Evolutionary conservation across 805 yeast species (phyloP), one percentile per base, ranked within the genome.

Genomic region (Saturnispora kantuleensis): DNA sequence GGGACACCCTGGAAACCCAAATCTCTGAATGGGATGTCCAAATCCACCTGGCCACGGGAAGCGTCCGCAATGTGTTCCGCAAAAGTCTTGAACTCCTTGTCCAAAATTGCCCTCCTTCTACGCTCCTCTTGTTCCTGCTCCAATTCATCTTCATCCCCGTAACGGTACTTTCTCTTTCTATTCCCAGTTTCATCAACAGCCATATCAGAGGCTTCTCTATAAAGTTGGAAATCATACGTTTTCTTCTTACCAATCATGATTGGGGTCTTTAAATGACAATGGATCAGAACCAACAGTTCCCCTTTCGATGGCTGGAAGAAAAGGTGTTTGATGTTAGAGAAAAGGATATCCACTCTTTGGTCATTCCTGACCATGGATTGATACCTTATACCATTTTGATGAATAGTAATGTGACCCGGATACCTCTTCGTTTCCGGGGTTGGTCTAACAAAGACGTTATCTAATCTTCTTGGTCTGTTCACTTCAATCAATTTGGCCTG

Each of bases 81-180:
- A 67, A 88, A 93, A 39, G 74, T 71, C 64, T 79, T 81, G 67
- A 89, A 93, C 65, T 93, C 97, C 63, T 84, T 86, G 66, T 93
- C 96, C 56, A 93, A 75, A 33, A 86, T 76, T 18, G 85, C 84
- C 56, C 95, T 84, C 66, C 96, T 77, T 64, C 90, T 76, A 68
- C 97, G 81, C 67, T 93, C 98, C 64, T 93, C 97, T 66, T 90
- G 97, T 68, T 93, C 98, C 65, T 90, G 97, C 65, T 93, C 97
- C 52, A 93, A 71, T 67, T 93, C 98, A 64, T 93, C 98, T 64
- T 93, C 98, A 62, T 93, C 98, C 39, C 98, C 98, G 60, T 93
- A 93, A 53, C 81, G 71, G 63, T 81, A 82, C 52, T 75, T 76
- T 64, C 97, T 79, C 67, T 86, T 82, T 50, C 96, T 81, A 49